Percentiles rank a stretch among this genome's conserved stretches.
These are phyloP conservation scores for Wickerhamiella lipophila DNA, from an alignment of 805 yeast species.

Conservation along the genomic window DNA sequence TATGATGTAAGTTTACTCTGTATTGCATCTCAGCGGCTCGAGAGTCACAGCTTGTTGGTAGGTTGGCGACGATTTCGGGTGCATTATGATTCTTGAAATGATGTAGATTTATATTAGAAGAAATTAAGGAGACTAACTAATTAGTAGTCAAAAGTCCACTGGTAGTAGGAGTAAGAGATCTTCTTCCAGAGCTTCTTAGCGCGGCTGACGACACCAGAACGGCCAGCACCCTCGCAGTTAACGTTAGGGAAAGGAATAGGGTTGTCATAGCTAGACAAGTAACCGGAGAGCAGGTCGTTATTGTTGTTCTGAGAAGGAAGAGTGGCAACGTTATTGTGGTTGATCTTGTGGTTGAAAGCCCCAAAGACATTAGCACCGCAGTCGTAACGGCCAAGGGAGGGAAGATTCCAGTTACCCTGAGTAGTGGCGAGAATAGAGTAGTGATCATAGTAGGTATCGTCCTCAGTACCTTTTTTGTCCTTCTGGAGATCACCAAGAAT, in stretches of 20 bases:
- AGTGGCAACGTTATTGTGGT: slow-evolving; percentile 18
- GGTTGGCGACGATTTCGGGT: too few species aligned
- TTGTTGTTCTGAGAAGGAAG: slow-evolving; percentile 20
- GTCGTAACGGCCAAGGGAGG: slow-evolving; percentile 40
- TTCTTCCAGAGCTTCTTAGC: slow-evolving; percentile 25
- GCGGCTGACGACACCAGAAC: slow-evolving; percentile 18
- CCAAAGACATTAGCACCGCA: slow-evolving; percentile 39
- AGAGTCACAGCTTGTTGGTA: neutral
- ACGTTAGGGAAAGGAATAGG: slow-evolving; percentile 25
- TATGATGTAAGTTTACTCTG: neutral
- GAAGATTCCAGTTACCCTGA: slow-evolving; percentile 40
- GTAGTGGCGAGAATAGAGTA: slow-evolving; percentile 40
- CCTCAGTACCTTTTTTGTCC: slow-evolving; percentile 33
- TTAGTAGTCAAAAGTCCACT: slow-evolving; percentile 22
- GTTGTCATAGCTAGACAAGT: slow-evolving; percentile 18
- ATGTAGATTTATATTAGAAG: neutral
- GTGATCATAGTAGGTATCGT: slow-evolving; percentile 40
- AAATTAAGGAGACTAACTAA: neutral
- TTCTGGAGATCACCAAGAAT: slow-evolving; percentile 40
- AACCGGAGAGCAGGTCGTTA: slow-evolving; percentile 20
- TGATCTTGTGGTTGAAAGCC: slow-evolving; percentile 30
- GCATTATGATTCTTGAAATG: neutral
- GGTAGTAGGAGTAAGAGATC: slow-evolving; percentile 21
- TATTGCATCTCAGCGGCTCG: neutral
- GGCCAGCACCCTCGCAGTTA: slow-evolving; percentile 27